phyloP scores from a whole-genome alignment of 2,329 filamentous ascomycete genomes.

The Trichoderma koningiopsis region DNA sequence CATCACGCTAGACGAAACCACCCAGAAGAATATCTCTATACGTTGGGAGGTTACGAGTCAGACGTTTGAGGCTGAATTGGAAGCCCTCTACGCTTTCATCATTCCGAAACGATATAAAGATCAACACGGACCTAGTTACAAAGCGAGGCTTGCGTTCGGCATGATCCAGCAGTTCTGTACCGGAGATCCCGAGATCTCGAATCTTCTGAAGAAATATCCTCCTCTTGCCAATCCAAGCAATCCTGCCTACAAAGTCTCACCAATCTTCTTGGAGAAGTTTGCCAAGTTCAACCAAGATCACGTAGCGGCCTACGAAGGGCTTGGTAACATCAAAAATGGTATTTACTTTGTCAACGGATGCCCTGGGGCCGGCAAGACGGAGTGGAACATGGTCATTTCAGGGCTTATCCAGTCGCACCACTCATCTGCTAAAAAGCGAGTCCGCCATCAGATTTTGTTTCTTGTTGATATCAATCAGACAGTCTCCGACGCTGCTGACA shows the following conservation, averaged over 20 bases:
- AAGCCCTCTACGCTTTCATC: conserved; percentile 35
- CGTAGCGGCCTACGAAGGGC: conserved; percentile 38
- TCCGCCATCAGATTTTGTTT: conserved; percentile 44
- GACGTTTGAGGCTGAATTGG: conserved; percentile 41
- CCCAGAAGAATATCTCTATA: conserved; percentile 33
- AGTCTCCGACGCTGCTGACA: conserved; percentile 48
- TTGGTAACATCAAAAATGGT: conserved; percentile 45
- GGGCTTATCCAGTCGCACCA: conserved; percentile 42
- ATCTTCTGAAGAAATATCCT: conserved; percentile 38
- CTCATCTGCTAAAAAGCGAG: conserved; percentile 30
- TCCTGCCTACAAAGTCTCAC: conserved; percentile 30
- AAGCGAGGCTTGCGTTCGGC: conserved; percentile 36
- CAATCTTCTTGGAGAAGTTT: conserved; percentile 36
- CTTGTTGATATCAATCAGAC: conserved; percentile 52
- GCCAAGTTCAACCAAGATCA: conserved; percentile 44
- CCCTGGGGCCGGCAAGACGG: conserved; percentile 51
- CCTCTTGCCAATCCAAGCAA: conserved; percentile 38
- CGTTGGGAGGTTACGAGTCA: conserved; percentile 34
- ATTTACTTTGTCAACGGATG: conserved; percentile 50
- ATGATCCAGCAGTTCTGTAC: conserved; percentile 39
- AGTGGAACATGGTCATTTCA: conserved; percentile 48
- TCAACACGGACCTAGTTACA: conserved; percentile 27
- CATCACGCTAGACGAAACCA: conserved; percentile 28
- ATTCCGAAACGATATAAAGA: conserved; percentile 29
- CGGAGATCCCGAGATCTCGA: conserved; percentile 27